Conservation (phyloP, 1,139 yeast genomes). For the Lodderomyces margitis region DNA sequence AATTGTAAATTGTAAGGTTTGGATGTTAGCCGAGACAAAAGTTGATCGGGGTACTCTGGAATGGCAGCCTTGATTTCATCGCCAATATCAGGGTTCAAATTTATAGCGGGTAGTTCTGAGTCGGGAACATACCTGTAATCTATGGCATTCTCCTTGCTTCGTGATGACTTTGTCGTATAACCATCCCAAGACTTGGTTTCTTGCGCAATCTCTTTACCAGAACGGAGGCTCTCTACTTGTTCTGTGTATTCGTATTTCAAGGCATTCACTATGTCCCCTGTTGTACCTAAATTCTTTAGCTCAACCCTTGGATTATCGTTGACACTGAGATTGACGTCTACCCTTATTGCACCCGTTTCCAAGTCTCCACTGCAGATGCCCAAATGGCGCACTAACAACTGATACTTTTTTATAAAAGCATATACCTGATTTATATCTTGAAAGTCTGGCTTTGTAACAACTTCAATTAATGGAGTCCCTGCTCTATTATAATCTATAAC, state of each 20-base stretch:
- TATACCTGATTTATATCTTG: conserved; percentile 64
- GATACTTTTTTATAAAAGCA: conserved; percentile 79
- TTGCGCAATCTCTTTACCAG: conserved; percentile 39
- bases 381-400: conserved; percentile 63
- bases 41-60: conserved; percentile 65
- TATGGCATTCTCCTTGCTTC: conserved; percentile 77
- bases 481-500: conserved; percentile 81
- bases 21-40: conserved; percentile 46
- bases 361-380: conserved; percentile 84
- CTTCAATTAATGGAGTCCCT: conserved; percentile 82
- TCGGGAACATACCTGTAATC: conserved; percentile 96
- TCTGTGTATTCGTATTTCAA: conserved; percentile 71
- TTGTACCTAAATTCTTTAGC: conserved; percentile 82
- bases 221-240: conserved; percentile 48
- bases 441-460: conserved; percentile 91
- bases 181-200: conserved; percentile 97
- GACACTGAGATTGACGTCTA: conserved; percentile 87
- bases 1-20: conserved; percentile 58
- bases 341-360: conserved; percentile 93
- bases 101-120: conserved; percentile 72
- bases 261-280: conserved; percentile 78
- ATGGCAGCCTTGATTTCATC: conserved; percentile 38
- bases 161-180: conserved; percentile 53
- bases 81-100: conserved; percentile 37
- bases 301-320: conserved; percentile 74